Base-by-base conservation (phyloP, 148 eudicot genomes). In the Camellia granthamiana region DNA sequence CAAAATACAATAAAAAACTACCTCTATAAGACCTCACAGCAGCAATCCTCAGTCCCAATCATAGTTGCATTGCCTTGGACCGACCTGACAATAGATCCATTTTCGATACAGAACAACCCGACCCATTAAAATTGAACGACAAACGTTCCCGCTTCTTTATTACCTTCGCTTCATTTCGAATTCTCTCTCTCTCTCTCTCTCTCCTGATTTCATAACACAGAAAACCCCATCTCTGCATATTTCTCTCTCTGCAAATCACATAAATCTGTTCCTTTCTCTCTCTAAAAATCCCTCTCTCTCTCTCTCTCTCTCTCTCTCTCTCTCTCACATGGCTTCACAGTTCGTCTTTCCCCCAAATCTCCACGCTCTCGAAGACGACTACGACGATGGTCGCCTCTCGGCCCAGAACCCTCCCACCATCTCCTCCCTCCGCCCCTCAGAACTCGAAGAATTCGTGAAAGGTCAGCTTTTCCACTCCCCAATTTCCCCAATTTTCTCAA, bases 381-480 rank as follows among this genome's bases (percentile, higher is more conserved):
- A 67, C 87, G 81, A 58, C 61, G 81, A 76, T 55, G 82, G 73
- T 61, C 85, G 76, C 67, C 88, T 90, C 79, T 77, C 82, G 62
- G 87, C 81, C 64, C 84, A 78, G 47, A 82, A 75, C 77, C 84
- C 85, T 59, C 65, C 80, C 65, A 13, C 78, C 43, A 43, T 94
- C 76, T 49, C 94, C 79, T 83, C 94, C 42, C 88, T 92, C 86
- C 88, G 85, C 14, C 72, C 95, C 66, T 86, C 98, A 59, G 88
- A 93, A 43, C 89, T 92, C 84, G 98, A 94, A 83, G 98, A 94
- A 86, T 91, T 92, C 88, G 97, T 92, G 42, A 92, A 92, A 94
- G 93, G 97, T 90, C 2, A 69, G 21, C 44, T 76, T 16, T 54
- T 14, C 43, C n/a, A 42, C 2, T 56, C 56, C 6, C 12, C 15